A percentile compares a stretch with the other conserved stretches of the same genome.
phyloP scores from a whole-genome alignment of 768 basidiomycete genomes.

The Lepiota venenata region DNA sequence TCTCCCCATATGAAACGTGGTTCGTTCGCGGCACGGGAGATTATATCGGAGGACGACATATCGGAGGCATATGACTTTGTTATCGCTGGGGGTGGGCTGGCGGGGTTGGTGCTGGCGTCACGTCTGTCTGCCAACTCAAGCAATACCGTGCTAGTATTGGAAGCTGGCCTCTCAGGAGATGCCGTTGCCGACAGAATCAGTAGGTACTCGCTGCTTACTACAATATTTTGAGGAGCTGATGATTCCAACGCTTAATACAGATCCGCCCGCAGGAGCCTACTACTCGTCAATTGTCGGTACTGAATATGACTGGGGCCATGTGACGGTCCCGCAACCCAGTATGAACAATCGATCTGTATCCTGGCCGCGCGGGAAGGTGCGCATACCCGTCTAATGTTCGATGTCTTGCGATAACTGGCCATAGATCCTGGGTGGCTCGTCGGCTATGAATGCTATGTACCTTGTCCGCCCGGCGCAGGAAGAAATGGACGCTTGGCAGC shows the following conservation, averaged over 20 bases:
- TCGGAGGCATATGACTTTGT: conserved; percentile 49
- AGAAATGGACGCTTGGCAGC: conserved; percentile 45
- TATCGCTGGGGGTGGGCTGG: conserved; percentile 31
- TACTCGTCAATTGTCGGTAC: conserved; percentile 41
- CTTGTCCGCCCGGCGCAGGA: conserved; percentile 44
- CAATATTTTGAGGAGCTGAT: not conserved
- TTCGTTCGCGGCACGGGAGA: not conserved
- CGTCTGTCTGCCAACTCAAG: conserved; percentile 30
- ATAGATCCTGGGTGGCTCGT: conserved; percentile 52
- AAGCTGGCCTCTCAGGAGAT: conserved; percentile 33
- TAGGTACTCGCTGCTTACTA: conserved; percentile 14
- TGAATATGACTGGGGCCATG: conserved; percentile 48
- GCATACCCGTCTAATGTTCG: not conserved
- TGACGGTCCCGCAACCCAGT: conserved; percentile 38
- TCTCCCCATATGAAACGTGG: not conserved
- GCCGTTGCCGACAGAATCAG: conserved; percentile 26
- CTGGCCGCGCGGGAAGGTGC: conserved; percentile 57
- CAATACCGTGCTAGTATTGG: conserved; percentile 34
- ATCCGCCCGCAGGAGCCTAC: conserved; percentile 44
- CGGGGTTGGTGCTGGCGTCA: conserved; percentile 28
- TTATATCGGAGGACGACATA: conserved; percentile 7
- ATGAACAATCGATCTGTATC: conserved; percentile 35
- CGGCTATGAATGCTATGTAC: conserved; percentile 64
- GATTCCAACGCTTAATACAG: conserved; percentile 17
- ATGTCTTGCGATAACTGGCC: not conserved